phyloP scores from a whole-genome alignment of 768 basidiomycete genomes.

The Neoboletus magnificus region DNA sequence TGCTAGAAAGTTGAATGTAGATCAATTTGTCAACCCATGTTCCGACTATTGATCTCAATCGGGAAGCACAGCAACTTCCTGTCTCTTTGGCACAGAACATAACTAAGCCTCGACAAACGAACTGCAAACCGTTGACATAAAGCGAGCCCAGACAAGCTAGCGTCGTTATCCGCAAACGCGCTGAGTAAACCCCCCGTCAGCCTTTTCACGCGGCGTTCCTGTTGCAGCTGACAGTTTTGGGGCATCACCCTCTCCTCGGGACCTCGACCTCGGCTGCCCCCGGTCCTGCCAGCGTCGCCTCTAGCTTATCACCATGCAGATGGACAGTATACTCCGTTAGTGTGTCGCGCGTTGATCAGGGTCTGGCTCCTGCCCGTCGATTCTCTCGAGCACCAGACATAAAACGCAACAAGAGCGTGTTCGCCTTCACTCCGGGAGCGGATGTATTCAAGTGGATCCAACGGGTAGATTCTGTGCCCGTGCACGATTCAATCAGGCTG shows the following conservation, averaged over 20 bases:
- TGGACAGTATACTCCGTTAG: neutral
- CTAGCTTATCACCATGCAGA: constrained; percentile 10
- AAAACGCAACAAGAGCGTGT: constrained; percentile 20
- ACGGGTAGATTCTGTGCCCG: neutral
- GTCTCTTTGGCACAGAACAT: neutral
- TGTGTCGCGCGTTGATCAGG: constrained; percentile 15
- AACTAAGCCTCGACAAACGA: constrained; percentile 5
- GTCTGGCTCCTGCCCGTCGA: constrained; percentile 11
- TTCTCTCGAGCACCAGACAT: constrained; percentile 7
- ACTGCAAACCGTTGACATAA: constrained; percentile 28
- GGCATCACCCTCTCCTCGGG: constrained; percentile 18
- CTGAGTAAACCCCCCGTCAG: constrained; percentile 2
- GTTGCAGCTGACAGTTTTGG: constrained; percentile 33
- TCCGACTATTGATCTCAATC: neutral
- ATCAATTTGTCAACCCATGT: constrained; percentile 4
- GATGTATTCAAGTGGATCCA: constrained; percentile 12
- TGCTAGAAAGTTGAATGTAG: constrained; percentile 19
- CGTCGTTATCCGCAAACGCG: constrained; percentile 14
- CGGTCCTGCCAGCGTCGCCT: neutral
- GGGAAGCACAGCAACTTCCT: constrained; percentile 7
- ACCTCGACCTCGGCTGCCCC: neutral
- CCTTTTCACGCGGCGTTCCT: constrained; percentile 19
- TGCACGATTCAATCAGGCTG: constrained; percentile 1
- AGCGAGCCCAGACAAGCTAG: constrained; percentile 2
- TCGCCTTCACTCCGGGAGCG: constrained; percentile 9